Base-by-base conservation (phyloP, 192 early-diverging fungal species). In the Phycomyces blakesleeanus region DNA sequence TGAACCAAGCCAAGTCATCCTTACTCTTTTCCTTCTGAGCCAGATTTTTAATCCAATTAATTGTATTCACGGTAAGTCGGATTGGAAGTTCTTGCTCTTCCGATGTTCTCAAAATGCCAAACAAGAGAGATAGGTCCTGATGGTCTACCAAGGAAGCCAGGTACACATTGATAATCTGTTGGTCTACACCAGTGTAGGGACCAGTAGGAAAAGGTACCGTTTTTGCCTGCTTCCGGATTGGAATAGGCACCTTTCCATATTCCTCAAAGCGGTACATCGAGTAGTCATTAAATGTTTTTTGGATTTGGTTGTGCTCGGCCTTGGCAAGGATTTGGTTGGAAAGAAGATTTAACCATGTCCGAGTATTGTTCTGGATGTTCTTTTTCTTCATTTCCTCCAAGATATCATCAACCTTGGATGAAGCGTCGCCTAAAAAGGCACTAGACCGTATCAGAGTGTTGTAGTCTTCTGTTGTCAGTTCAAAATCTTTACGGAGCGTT, bases 201-300 rank as follows among this genome's bases (percentile, higher is more conserved):
- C 53, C 68, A 2, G 73, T 66, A 9, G 73, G 73, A 51, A 75
- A 75, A 0, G 73, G 73, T 51, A 75, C 59, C 22, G 67, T 41
- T 1, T 63, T 68, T 8, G 57, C 53, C 6, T 15, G 21, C 10
- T 42, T 42, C 18, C 61, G 59, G 5, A 60, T 64, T 20, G 73
- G 73, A 8, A 71, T 57, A 8, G 73, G 73, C 10, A 75, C 51
- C 26, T 59, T 61, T 25, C 59, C 67, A 37, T 54, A 18, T 7
- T 59, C 40, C 50, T 75, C 68, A 49, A 75, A 75, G 3, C 73
- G 64, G 21, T 56, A 20, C 73, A 75, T 75, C 20, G 68, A 66
- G 25, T 59, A 75, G 14, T 52, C 22, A 47, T 75, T 70, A 49
- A 75, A 75, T 15, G 58, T 27, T 18, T 51, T 34, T 29, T 75